Base-by-base conservation (phyloP, 2,329 filamentous ascomycete species). In the Colletotrichum zoysiae region DNA sequence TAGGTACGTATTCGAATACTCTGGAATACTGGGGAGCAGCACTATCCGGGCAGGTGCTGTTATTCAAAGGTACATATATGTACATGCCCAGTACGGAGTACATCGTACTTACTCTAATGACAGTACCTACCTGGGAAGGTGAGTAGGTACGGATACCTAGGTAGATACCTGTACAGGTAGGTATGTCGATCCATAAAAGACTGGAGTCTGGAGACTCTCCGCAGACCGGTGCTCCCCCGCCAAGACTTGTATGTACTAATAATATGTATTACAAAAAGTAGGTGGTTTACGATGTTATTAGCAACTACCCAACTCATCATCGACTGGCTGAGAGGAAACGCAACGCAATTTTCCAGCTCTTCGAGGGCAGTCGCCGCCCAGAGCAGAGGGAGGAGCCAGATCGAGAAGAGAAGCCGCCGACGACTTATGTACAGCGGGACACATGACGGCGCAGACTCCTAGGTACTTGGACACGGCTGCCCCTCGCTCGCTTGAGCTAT, bases 171-270 rank as follows among this genome's bases (percentile, higher is more conserved):
- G 38, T 16, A 42, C 40, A n/a, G n/a, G n/a, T n/a, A 16, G 3
- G 16, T 42, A 58, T 42, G n/a, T 61, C 23, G 42, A 26, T 7
- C 57, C 68, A 68, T 30, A 63, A 3, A 46, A 42, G 8, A 44
- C 18, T 44, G 16, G 20, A 57, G 35, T 35, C 14, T 71, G 64
- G 50, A 33, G 48, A 46, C 57, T 56, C 55, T 56, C 48, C 40
- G 42, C 67, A 70, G 67, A 64, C 67, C 51, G 51, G 35, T 53
- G 42, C 63, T 68, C 63, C 65, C 51, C 68, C 53, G 65, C 68
- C 68, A 68, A 71, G 68, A 51, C 64, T 46, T 30, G 3, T 30
- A 30, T 3, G 26, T 30, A 30, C 26, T 30, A 30, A 3, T 30
- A 30, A 2, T 30, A 30, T 2, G 3, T 30, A 30, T 30, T 2